These are phyloP conservation scores for Tardiomyces depauwii DNA, from an alignment of 1,139 yeast genomes.

Conservation along the genomic window DNA sequence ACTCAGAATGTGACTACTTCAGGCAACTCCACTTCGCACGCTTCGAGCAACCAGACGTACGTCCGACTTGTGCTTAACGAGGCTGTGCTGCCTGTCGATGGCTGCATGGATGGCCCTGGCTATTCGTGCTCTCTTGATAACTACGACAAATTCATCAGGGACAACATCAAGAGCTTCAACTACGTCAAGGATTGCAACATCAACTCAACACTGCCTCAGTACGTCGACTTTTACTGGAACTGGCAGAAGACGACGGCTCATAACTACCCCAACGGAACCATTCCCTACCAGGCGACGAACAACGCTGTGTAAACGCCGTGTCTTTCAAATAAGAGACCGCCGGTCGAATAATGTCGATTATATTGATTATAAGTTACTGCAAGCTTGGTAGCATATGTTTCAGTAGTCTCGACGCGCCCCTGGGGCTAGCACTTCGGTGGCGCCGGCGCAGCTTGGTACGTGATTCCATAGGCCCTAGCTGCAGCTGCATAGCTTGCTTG, in stretches of 20 bases:
- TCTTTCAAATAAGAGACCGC: no score
- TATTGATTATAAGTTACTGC: no score
- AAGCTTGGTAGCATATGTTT: no score
- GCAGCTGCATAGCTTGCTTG: not conserved
- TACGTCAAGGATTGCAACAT: slow-evolving; percentile 16
- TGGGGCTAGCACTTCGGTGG: not conserved
- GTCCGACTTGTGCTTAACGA: slow-evolving; percentile 48
- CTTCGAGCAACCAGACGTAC: slow-evolving; percentile 19
- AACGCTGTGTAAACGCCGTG: no score
- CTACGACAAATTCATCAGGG: slow-evolving; percentile 20
- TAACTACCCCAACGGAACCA: slow-evolving; percentile 10
- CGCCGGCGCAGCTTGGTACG: not conserved
- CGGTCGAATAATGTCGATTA: no score
- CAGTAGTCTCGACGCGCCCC: no score
- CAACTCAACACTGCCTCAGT: slow-evolving; percentile 16
- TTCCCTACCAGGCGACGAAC: slow-evolving; percentile 12
- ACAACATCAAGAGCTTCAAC: slow-evolving; percentile 7
- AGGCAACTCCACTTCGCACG: not conserved
- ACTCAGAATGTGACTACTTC: not conserved
- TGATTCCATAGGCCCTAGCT: not conserved
- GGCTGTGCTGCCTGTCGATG: slow-evolving; percentile 45
- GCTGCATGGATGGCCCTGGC: slow-evolving; percentile 50
- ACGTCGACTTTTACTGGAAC: slow-evolving; percentile 23
- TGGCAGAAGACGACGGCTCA: slow-evolving; percentile 17
- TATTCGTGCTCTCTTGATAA: slow-evolving; percentile 41